Evolutionary conservation across 2,329 filamentous ascomycete species (phyloP).

Genomic region (Allantophomopsis cytisporea): DNA sequence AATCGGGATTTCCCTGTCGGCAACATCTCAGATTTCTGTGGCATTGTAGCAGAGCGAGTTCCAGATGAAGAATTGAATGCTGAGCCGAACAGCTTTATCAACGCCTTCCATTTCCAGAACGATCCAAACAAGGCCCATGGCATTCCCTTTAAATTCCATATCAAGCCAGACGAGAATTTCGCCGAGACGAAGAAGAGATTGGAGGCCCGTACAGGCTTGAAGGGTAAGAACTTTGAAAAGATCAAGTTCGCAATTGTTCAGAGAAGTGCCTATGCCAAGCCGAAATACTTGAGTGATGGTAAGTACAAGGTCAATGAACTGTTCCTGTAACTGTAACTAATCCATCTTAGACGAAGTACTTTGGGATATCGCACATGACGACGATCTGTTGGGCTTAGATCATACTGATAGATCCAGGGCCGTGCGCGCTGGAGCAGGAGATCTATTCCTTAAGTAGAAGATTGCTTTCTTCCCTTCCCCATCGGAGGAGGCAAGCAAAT

Average conservation of each 20-base stretch:
- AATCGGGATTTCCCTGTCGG: slow-evolving; percentile 57
- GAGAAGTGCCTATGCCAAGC: slow-evolving; percentile 58
- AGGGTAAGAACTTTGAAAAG: slow-evolving; percentile 97
- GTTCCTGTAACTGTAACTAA: slow-evolving; percentile 4
- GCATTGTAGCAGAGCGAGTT: slow-evolving; percentile 68
- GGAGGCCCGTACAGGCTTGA: slow-evolving; percentile 83
- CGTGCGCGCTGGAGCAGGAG: slow-evolving; percentile 43
- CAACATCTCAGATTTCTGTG: slow-evolving; percentile 74
- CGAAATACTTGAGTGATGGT: slow-evolving; percentile 82
- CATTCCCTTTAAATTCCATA: slow-evolving; percentile 78
- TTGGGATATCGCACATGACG: slow-evolving; percentile 36
- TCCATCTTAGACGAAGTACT: slow-evolving; percentile 39
- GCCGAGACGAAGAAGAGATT: slow-evolving; percentile 89
- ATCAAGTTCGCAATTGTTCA: slow-evolving; percentile 85
- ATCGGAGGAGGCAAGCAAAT: too few relatives aligned
- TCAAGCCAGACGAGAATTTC: slow-evolving; percentile 77
- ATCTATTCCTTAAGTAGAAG: slow-evolving; percentile 40
- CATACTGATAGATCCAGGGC: slow-evolving; percentile 48
- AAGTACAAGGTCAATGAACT: slow-evolving; percentile 20
- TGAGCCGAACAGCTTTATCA: slow-evolving; percentile 47
- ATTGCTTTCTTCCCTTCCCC: too few relatives aligned
- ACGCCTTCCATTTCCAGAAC: slow-evolving; percentile 85
- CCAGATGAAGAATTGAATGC: slow-evolving; percentile 57
- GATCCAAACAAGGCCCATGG: slow-evolving; percentile 77
- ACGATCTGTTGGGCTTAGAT: slow-evolving; percentile 52